Percentiles rank a stretch among this genome's conserved stretches.
Evolutionary conservation across 2,329 filamentous ascomycete species (phyloP).

Genomic region (Biscogniauxia sp.): DNA sequence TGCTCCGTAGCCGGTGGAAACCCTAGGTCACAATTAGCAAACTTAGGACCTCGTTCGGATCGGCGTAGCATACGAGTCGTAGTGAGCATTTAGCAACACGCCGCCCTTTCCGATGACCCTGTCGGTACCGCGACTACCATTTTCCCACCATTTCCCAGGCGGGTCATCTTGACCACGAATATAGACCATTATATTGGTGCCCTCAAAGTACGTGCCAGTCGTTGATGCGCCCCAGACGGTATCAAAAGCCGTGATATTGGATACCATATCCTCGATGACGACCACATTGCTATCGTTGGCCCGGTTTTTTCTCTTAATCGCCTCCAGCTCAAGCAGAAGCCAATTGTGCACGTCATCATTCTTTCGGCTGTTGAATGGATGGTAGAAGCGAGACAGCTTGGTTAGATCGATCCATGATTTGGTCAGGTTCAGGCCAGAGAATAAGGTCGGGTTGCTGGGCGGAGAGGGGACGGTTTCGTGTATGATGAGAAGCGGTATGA

Average conservation of each 20-base stretch:
- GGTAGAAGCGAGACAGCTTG: conserved; percentile 69
- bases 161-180: conserved; percentile 79
- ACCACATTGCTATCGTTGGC: conserved; percentile 50
- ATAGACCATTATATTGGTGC: conserved; percentile 88
- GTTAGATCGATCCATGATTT: conserved; percentile 86
- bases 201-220: conserved; percentile 77
- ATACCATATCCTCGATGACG: conserved; percentile 74
- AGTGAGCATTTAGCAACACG: conserved; percentile 92
- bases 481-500: conserved; percentile 68
- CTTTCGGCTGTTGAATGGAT: conserved; percentile 82
- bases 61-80: conserved; percentile 59
- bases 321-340: conserved; percentile 67
- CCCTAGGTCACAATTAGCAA: conserved; percentile 47
- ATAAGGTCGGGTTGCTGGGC: conserved; percentile 51
- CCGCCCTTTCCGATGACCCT: conserved; percentile 63
- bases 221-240: conserved; percentile 32
- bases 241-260: conserved; percentile 69
- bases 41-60: not conserved
- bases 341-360: conserved; percentile 81
- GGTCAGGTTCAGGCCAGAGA: conserved; percentile 71
- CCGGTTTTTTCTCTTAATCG: conserved; percentile 64
- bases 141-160: conserved; percentile 70
- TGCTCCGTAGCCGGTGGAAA: conserved; percentile 87
- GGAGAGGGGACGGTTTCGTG: conserved; percentile 73
- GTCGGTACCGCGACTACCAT: conserved; percentile 38